Conservation (phyloP, 495 filamentous ascomycete genomes). For the Aspergillus indologenus region DNA sequence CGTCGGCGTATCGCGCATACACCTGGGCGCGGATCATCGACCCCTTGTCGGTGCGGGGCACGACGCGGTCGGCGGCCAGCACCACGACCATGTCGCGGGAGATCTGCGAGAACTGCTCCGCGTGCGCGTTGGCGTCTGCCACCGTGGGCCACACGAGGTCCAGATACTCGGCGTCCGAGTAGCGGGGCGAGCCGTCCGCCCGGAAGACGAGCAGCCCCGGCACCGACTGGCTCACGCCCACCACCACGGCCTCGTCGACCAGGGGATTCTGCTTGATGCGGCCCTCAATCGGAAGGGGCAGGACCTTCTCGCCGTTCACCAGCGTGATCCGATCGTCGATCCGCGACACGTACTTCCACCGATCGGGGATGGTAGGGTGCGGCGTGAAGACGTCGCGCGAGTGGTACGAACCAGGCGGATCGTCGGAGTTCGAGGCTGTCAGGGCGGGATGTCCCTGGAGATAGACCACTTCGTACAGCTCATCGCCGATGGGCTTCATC, state of each 20-base stretch:
- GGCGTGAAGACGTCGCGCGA: constrained; percentile 62
- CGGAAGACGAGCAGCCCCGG: constrained; percentile 56
- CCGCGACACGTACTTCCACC: constrained; percentile 64
- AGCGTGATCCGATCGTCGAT: constrained; percentile 63
- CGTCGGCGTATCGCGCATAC: constrained; percentile 42
- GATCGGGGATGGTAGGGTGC: constrained; percentile 54
- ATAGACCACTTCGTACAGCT: constrained; percentile 52
- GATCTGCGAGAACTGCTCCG: constrained; percentile 55
- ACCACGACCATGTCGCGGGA: constrained; percentile 51
- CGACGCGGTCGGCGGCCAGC: constrained; percentile 38
- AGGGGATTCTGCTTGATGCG: constrained; percentile 47
- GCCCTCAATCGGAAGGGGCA: constrained; percentile 62
- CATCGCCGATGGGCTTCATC: constrained; percentile 46
- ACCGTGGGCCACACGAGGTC: constrained; percentile 47
- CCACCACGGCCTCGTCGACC: constrained; percentile 56
- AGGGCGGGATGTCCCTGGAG: constrained; percentile 50
- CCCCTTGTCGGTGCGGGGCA: constrained; percentile 54
- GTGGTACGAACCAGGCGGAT: constrained; percentile 49
- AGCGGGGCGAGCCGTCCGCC: constrained; percentile 24
- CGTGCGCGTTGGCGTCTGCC: constrained; percentile 45
- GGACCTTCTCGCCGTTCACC: constrained; percentile 66
- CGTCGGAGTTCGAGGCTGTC: constrained; percentile 51
- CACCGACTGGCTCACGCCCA: constrained; percentile 49
- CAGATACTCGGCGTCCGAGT: constrained; percentile 41
- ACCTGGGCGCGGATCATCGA: constrained; percentile 55